These are phyloP conservation scores for Blastobotrys elegans DNA, from an alignment of 1,139 yeast species.

Conservation along the genomic window DNA sequence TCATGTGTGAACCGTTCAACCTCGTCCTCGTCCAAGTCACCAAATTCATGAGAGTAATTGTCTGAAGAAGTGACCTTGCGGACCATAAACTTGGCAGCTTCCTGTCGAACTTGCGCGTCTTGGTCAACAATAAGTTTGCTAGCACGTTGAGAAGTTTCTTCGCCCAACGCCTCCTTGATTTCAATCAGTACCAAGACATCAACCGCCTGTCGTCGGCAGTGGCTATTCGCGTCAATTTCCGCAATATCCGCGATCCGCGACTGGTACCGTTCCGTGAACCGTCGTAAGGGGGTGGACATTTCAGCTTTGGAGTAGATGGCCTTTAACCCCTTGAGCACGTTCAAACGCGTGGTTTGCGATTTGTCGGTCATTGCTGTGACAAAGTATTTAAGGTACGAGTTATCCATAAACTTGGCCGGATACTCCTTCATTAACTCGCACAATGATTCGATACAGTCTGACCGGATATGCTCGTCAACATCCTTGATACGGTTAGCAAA, in stretches of 20 bases:
- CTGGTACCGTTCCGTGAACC: constrained; percentile 68
- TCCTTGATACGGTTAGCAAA: constrained; percentile 80
- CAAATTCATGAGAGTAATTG: constrained; percentile 10
- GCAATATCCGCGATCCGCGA: constrained; percentile 61
- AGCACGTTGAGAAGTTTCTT: constrained; percentile 6
- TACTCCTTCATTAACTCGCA: constrained; percentile 41
- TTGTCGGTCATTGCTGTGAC: constrained; percentile 84
- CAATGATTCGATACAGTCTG: constrained; percentile 44
- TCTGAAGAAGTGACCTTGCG: constrained; percentile 11
- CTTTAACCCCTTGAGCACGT: constrained; percentile 53
- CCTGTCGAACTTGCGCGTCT: constrained; percentile 33
- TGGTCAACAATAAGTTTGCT: constrained; percentile 29
- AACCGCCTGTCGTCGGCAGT: constrained; percentile 50
- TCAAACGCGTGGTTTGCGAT: constrained; percentile 54
- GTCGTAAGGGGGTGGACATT: constrained; percentile 49
- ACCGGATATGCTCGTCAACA: constrained; percentile 65
- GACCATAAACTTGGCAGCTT: constrained; percentile 28
- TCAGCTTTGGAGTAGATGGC: constrained; percentile 43
- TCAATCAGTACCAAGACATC: constrained; percentile 32
- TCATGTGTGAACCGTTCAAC: constrained; percentile 9
- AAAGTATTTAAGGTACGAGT: constrained; percentile 64
- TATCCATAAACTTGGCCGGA: constrained; percentile 69
- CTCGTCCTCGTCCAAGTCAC: constrained; percentile 15
- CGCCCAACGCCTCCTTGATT: constrained; percentile 7
- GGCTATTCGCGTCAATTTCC: constrained; percentile 46